These are phyloP conservation scores for Colletotrichum sp. DNA, from an alignment of 2,329 filamentous ascomycete species.

Conservation along the genomic window DNA sequence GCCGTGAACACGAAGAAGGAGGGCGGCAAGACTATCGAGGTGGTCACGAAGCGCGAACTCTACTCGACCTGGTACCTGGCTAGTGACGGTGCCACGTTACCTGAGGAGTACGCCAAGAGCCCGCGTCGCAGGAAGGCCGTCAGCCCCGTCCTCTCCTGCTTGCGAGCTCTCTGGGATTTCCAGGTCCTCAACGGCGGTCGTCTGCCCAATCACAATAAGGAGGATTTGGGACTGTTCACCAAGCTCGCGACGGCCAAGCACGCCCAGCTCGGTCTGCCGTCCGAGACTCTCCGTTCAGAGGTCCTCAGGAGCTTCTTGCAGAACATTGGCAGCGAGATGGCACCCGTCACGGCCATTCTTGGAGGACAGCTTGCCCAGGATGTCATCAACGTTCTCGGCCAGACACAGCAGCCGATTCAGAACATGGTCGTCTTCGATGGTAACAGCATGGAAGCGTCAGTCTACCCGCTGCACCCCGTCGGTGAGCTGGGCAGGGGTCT, in stretches of 20 bases:
- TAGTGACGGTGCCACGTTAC: constrained; percentile 75
- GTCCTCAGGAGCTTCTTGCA: constrained; percentile 86
- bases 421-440: constrained; percentile 95
- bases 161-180: constrained; percentile 92
- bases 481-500: constrained; percentile 56
- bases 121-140: constrained; percentile 76
- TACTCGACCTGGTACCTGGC: constrained; percentile 91
- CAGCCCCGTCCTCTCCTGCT: constrained; percentile 82
- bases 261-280: constrained; percentile 72
- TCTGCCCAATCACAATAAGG: constrained; percentile 58
- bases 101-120: constrained; percentile 67
- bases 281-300: constrained; percentile 70
- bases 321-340: constrained; percentile 83
- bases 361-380: constrained; percentile 94
- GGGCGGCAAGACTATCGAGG: constrained; percentile 75
- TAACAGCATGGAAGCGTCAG: constrained; percentile 75
- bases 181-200: constrained; percentile 61
- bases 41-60: constrained; percentile 88
- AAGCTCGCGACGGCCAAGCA: constrained; percentile 79
- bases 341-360: constrained; percentile 86
- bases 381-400: constrained; percentile 93
- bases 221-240: constrained; percentile 80
- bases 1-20: constrained; percentile 74
- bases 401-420: constrained; percentile 92
- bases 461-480: constrained; percentile 82